Evolutionary conservation across 1,139 yeast genomes (phyloP).

Genomic region (Debaryomyces sp.): DNA sequence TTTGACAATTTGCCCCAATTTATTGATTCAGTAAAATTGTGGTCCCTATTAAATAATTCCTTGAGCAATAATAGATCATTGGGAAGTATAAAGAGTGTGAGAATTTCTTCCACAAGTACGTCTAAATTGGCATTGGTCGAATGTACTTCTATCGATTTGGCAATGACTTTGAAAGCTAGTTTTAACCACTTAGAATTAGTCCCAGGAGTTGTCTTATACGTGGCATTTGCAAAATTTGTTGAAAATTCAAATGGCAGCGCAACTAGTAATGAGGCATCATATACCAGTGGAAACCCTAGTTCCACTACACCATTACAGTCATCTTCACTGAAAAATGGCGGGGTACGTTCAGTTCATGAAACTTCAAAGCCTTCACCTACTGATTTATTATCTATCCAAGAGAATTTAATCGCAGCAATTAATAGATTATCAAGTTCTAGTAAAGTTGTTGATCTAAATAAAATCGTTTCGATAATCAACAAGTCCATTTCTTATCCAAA

Average conservation of each 20-base stretch:
- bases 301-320: not conserved
- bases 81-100: constrained; percentile 44
- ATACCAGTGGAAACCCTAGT: not conserved
- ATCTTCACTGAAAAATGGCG: not conserved
- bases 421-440: constrained; percentile 19
- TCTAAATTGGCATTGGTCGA: constrained; percentile 67
- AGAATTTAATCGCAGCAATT: constrained; percentile 26
- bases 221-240: constrained; percentile 67
- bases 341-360: constrained; percentile 8
- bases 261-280: not conserved
- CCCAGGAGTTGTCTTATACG: constrained; percentile 68
- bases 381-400: constrained; percentile 28
- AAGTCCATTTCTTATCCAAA: constrained; percentile 35
- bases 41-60: constrained; percentile 34
- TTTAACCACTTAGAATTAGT: constrained; percentile 81
- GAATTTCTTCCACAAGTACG: constrained; percentile 51
- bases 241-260: constrained; percentile 16
- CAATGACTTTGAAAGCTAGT: constrained; percentile 74
- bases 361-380: constrained; percentile 23
- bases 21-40: constrained; percentile 39
- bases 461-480: constrained; percentile 34
- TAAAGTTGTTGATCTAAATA: constrained; percentile 29
- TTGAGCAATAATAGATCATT: constrained; percentile 26
- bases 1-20: constrained; percentile 73
- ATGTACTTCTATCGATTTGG: constrained; percentile 69